Percentiles rank a stretch among this genome's conserved stretches.
These are phyloP conservation scores for Wickerhamomyces sp. DNA, from an alignment of 1,139 yeast species.

Conservation along the genomic window DNA sequence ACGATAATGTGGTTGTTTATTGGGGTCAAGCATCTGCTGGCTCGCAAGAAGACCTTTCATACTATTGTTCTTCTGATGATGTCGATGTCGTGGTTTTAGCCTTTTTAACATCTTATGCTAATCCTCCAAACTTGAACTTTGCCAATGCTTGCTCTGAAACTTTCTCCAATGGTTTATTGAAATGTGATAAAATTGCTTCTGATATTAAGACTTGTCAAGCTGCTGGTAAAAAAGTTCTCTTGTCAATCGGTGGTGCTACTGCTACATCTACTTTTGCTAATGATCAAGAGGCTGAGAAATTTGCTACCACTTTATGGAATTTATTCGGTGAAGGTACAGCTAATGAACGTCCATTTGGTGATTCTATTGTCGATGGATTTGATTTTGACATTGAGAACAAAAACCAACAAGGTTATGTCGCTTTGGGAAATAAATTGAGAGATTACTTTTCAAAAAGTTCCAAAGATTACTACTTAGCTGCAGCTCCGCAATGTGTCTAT, in stretches of 20 bases:
- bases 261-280: conserved; percentile 72
- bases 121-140: conserved; percentile 52
- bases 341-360: conserved; percentile 68
- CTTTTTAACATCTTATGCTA: conserved; percentile 55
- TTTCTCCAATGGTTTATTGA: conserved; percentile 50
- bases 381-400: conserved; percentile 68
- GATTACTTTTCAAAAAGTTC: conserved; percentile 50
- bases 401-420: conserved; percentile 50
- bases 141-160: conserved; percentile 60
- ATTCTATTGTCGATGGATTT: conserved; percentile 64
- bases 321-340: conserved; percentile 74
- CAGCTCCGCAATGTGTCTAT: conserved; percentile 94
- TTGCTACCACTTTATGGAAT: conserved; percentile 80
- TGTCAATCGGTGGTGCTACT: conserved; percentile 85
- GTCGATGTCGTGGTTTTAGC: conserved; percentile 74
- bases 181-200: conserved; percentile 60
- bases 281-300: conserved; percentile 58
- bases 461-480: conserved; percentile 71
- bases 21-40: conserved; percentile 93
- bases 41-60: conserved; percentile 57
- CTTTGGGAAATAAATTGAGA: conserved; percentile 60
- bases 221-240: conserved; percentile 68
- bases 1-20: conserved; percentile 68
- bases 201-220: conserved; percentile 84
- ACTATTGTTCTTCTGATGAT: conserved; percentile 64